These are phyloP conservation scores for Thinopyrum elongatum DNA, from an alignment of 176 grass and related monocot genomes.

Conservation along the genomic window DNA sequence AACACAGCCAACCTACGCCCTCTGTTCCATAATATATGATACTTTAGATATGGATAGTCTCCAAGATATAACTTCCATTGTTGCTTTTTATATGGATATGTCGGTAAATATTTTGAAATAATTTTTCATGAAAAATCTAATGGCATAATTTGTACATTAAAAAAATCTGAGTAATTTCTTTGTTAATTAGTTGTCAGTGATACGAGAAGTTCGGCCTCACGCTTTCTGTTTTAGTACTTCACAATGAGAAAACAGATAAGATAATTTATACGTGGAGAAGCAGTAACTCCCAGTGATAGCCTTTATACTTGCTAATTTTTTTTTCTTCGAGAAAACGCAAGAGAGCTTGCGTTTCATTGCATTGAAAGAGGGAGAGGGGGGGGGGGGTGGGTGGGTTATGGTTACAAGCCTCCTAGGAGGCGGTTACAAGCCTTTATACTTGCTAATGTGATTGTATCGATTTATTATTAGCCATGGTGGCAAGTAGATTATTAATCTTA, in stretches of 20 bases:
- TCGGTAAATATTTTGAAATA: not conserved
- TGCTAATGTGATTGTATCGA: not conserved
- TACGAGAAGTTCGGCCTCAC: not conserved
- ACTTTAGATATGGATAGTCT: not conserved
- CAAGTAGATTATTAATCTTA: not conserved
- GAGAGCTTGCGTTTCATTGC: too few relatives aligned
- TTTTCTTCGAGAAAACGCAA: too few relatives aligned
- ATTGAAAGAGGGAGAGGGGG: too few relatives aligned
- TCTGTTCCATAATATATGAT: not conserved
- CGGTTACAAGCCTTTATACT: not conserved
- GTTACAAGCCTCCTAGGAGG: too few relatives aligned
- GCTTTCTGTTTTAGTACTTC: not conserved
- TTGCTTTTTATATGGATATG: not conserved
- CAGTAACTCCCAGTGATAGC: not conserved
- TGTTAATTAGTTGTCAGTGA: not conserved
- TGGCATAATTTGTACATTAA: not conserved
- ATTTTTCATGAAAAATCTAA: not conserved
- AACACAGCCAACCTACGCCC: not conserved
- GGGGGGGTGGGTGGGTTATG: too few relatives aligned
- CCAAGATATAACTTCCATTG: not conserved
- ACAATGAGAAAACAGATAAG: not conserved
- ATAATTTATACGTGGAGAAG: not conserved
- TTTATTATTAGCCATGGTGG: not conserved
- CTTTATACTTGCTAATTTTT: not conserved
- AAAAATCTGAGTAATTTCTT: not conserved